Base-by-base conservation (phyloP, 805 yeast species). In the Kluyveromyces wickerhamii region DNA sequence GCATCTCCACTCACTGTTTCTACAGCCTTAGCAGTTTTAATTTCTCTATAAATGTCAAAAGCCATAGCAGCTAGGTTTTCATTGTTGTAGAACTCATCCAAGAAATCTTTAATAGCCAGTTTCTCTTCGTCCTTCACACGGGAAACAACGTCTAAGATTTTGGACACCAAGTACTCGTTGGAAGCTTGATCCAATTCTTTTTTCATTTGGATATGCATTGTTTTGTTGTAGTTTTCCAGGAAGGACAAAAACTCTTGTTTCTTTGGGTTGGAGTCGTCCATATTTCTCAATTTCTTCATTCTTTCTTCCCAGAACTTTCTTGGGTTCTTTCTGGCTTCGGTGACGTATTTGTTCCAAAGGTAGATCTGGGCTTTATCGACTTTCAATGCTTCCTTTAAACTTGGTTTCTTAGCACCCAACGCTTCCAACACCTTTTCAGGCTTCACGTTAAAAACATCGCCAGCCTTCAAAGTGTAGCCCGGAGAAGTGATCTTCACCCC, bases 371-470 rank as follows among this genome's bases (percentile, higher is more conserved):
- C 65, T 49, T 73, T 74, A 54, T 86, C 95, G 27, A 79, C 67
- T 44, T 73, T 72, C 36, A 81, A 63, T 7, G 95, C 73, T 50
- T 77, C 68, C 44, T 69, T 71, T 29, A 81, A 57, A 38, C 82
- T 68, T 34, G 97, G 97, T 60, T 88, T 89, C 40, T 69, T 65
- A 33, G 83, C 74, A 42, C 97, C 97, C 59, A 88, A 62, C 2
- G 96, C 96, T 39, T 68, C 69, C 37, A 89, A 65, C 7, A 87
- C 97, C 49, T 79, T 78, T 41, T 79, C 88, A 8, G 97, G 96
- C 32, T 71, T 74, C 25, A 88, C 95, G 41, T 77, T 67, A 60
- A 88, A 87, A 28, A 88, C 65, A 59, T 89, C 98, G 28, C 97
- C 97, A 10, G 89, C 76, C 42, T 71, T 65, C 50, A 89, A 67